A percentile compares a stretch with the other conserved stretches of the same genome.
Evolutionary conservation across 768 basidiomycete genomes (phyloP).

Genomic region (Dioszegia crocea): DNA sequence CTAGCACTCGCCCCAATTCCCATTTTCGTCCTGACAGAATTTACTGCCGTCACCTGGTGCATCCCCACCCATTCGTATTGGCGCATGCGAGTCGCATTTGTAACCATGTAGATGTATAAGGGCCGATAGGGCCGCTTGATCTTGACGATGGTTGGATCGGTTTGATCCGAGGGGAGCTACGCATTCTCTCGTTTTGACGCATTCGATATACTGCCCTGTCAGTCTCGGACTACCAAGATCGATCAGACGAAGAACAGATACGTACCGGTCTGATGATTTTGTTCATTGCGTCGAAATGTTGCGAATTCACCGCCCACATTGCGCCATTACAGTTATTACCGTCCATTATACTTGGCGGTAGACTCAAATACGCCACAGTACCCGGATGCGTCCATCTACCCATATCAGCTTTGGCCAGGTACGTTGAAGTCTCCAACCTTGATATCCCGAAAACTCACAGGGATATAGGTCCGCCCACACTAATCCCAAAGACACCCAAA

Average conservation of each 20-base stretch:
- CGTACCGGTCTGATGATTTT: slow-evolving; percentile 6
- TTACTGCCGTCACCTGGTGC: slow-evolving; percentile 6
- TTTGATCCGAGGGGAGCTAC: slow-evolving; percentile 5
- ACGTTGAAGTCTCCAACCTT: no score
- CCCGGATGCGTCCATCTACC: slow-evolving; percentile 12
- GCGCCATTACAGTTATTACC: slow-evolving; percentile 13
- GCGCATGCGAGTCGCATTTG: slow-evolving; percentile 10
- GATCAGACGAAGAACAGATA: background rate
- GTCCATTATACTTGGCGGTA: slow-evolving; percentile 4
- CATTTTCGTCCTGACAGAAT: slow-evolving; percentile 1
- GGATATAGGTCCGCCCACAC: slow-evolving; percentile 1
- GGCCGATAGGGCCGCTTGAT: slow-evolving; percentile 5
- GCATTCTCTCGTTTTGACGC: slow-evolving; percentile 5
- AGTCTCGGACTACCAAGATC: background rate
- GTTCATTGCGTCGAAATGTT: slow-evolving; percentile 9
- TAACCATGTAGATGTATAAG: slow-evolving; percentile 8
- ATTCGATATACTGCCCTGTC: background rate
- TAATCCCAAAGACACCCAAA: background rate
- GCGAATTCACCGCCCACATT: slow-evolving; percentile 9
- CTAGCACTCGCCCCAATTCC: slow-evolving; percentile 8
- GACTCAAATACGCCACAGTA: slow-evolving; percentile 5
- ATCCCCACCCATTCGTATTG: slow-evolving; percentile 11
- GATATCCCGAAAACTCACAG: background rate
- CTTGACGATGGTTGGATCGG: slow-evolving; percentile 9
- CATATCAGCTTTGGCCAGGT: background rate